phyloP scores from a whole-genome alignment of 441 rosid species.

The Daphne laureola region DNA sequence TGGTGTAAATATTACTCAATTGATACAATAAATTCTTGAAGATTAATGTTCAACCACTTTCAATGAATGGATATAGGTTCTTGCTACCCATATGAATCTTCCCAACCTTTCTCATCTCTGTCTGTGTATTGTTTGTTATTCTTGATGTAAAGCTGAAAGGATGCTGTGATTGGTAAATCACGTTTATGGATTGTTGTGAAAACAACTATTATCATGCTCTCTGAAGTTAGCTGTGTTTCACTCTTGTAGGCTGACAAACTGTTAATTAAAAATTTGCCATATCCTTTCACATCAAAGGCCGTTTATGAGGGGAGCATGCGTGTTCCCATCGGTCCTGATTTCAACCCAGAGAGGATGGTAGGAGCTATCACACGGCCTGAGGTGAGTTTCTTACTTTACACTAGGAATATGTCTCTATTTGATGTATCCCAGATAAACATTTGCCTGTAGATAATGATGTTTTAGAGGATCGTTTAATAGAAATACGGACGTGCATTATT shows the following conservation, averaged over 20 bases:
- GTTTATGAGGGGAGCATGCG: conserved; percentile 77
- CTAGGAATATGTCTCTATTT: neutral
- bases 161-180: too few relatives aligned
- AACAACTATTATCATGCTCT: too few relatives aligned
- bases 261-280: conserved; percentile 64
- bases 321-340: conserved; percentile 88
- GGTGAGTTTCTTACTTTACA: conserved; percentile 25
- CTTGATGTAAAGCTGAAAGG: too few relatives aligned
- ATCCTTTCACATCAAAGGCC: conserved; percentile 73
- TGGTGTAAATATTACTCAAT: too few relatives aligned
- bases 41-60: too few relatives aligned
- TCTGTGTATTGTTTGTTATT: too few relatives aligned
- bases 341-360: conserved; percentile 59
- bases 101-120: too few relatives aligned
- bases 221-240: conserved; percentile 4
- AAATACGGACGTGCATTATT: neutral
- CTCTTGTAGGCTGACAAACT: conserved; percentile 69
- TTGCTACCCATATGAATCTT: too few relatives aligned
- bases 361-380: conserved; percentile 76
- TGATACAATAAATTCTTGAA: too few relatives aligned
- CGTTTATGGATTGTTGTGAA: too few relatives aligned
- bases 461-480: neutral
- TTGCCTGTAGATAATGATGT: neutral
- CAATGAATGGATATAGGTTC: too few relatives aligned
- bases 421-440: too few relatives aligned